Evolutionary conservation across 2,329 filamentous ascomycete genomes (phyloP), one percentile per base, ranked within the genome.

Genomic region (Botrytis fabae): DNA sequence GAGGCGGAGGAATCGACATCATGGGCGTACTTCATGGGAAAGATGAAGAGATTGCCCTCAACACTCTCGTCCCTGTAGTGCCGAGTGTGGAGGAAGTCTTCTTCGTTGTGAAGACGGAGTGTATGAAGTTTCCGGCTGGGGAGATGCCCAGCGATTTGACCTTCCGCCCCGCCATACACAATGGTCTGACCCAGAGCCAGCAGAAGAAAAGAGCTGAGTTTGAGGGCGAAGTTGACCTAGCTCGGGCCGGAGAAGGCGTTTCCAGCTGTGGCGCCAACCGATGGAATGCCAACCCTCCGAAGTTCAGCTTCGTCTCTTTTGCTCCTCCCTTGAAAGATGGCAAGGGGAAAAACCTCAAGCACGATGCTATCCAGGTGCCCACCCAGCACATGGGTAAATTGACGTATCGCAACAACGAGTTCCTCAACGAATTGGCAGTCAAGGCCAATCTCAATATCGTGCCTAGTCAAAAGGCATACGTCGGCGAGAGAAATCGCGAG

Each of bases 391-490:
- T 60, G 20, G 38, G 54, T 0, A 69, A 46, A 0, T 35, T 60
- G 16, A 60, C 28, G 0, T 57, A 44, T 12, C 38, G 40, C 1
- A 6, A 35, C 28, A 35, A 22, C 9, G 28, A 54, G 6, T 60
- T 59, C 1, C 25, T 69, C 0, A 32, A 32, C 0, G 0, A 20
- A 57, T 0, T 69, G 4, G 38, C n/a, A 0, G 6, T 22, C 8
- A 57, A 44, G 0, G 14, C n/a, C 2, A 42, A n/a, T 25, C 35
- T 57, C 4, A 40, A 60, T 1, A 69, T 69, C 1, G 48, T 69
- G 1, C 38, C n/a, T 12, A 8, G 9, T 1, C 2, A 12, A 1
- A 60, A 38, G 10, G 35, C 38, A 2, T 69, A 60, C 20, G 7
- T 3, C 18, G 66, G 66, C 1, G 38, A 69, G 20, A 38, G n/a